These are phyloP conservation scores for Neofusicoccum parvum DNA, from an alignment of 2,329 filamentous ascomycete genomes.

Conservation along the genomic window DNA sequence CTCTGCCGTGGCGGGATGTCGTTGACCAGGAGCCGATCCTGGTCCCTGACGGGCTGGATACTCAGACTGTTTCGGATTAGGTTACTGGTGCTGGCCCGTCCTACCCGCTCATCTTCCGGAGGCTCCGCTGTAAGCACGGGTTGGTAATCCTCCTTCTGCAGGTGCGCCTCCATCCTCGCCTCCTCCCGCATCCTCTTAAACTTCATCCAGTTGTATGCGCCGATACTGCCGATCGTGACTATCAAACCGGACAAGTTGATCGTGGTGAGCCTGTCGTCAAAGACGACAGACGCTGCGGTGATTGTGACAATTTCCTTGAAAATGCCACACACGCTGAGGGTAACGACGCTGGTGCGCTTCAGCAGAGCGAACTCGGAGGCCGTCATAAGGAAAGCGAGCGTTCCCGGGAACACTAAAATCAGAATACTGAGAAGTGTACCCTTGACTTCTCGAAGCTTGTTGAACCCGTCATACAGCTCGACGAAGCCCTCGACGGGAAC, in stretches of 20 bases:
- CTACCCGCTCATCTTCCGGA: constrained; percentile 28
- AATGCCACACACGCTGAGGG: constrained; percentile 92
- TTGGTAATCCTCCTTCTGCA: constrained; percentile 42
- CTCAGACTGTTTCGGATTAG: constrained; percentile 42
- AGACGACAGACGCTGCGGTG: constrained; percentile 80
- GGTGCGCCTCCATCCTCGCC: constrained; percentile 56
- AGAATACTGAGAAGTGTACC: constrained; percentile 67
- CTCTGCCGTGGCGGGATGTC: constrained; percentile 33
- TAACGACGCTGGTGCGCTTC: constrained; percentile 93
- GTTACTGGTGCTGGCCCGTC: constrained; percentile 32
- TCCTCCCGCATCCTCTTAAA: constrained; percentile 84
- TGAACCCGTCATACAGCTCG: constrained; percentile 67
- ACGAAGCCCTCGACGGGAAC: constrained; percentile 81
- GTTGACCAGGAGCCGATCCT: constrained; percentile 23
- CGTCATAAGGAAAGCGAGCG: constrained; percentile 95
- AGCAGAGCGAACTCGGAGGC: constrained; percentile 93
- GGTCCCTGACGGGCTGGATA: constrained; percentile 33
- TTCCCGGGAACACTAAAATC: constrained; percentile 85
- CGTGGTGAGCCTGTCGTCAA: constrained; percentile 81
- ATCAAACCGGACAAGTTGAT: constrained; percentile 86
- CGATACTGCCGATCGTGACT: constrained; percentile 87
- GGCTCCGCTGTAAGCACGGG: constrained; percentile 36
- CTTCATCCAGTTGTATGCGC: constrained; percentile 92
- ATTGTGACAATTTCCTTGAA: constrained; percentile 99
- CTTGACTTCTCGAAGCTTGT: constrained; percentile 64